Base-by-base conservation (phyloP, 75 land plant species). In the Picea sitchensis region DNA sequence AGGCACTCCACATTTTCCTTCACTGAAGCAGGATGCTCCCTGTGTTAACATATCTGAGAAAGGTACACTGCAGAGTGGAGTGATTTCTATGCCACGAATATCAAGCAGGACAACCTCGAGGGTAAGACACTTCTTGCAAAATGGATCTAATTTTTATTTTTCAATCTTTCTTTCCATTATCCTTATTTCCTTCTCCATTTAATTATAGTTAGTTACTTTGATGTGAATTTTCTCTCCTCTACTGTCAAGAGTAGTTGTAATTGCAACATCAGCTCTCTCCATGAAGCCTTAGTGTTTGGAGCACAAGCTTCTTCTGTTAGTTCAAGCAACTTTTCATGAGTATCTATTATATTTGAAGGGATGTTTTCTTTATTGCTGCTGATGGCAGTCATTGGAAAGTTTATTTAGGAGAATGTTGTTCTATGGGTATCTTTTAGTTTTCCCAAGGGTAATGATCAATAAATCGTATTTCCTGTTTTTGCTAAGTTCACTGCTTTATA, bases 1-100 rank as follows among this genome's bases (percentile, higher is more conserved):
- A 0, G 92, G 90, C 14, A 92, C 98, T 20, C 98, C 98, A 26
- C 88, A 93, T 21, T 95, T 91, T 67, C 91, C 90, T 77, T 91
- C 92, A 26, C 77, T 91, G 88, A 95, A 95, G 83, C 86, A 87
- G 69, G 95, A 88, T 51, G 58, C 85, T 54, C 86, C 85, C 34
- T 75, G 69, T 20, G 78, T 44, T 82, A 85, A 77, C 80, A 21
- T 80, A 61, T 81, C 65, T 36, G 80, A 64, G 4, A 84, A 85
- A 73, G 84, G 89, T 58, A 88, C 90, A 73, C 82, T 82, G 58
- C 79, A 73, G 23, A 87, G 87, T 79, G 84, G 82, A 80, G 80
- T 84, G 11, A 83, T 83, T 78, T 76, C 86, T 1, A 84, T 87
- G 15, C 83, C 88, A 67, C 78, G 85, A 80, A 76, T 88, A 83